These are phyloP conservation scores for Mycena galericulata DNA, from an alignment of 768 basidiomycete genomes.

Conservation along the genomic window DNA sequence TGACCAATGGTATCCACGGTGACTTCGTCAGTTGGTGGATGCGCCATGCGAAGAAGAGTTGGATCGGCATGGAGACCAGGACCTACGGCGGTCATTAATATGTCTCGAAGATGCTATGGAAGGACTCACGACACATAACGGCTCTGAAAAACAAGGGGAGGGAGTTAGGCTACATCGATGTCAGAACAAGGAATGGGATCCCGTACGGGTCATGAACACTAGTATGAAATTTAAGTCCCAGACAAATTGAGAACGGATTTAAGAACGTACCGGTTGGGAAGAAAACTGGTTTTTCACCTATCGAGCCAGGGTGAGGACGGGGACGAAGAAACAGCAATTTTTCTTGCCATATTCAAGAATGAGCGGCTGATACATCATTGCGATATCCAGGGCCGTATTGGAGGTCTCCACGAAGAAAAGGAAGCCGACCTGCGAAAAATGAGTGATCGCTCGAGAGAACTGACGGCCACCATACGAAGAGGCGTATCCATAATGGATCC, in stretches of 20 bases:
- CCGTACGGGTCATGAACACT: slow-evolving; percentile 44
- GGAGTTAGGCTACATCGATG: background rate
- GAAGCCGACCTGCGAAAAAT: slow-evolving; percentile 50
- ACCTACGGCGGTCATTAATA: slow-evolving; percentile 12
- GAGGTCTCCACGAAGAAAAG: slow-evolving; percentile 56
- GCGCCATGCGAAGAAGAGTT: slow-evolving; percentile 34
- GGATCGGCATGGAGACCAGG: slow-evolving; percentile 33
- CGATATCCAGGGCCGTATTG: slow-evolving; percentile 58
- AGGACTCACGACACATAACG: slow-evolving; percentile 41
- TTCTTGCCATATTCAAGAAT: slow-evolving; percentile 53
- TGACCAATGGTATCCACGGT: slow-evolving; percentile 14
- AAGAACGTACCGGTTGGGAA: slow-evolving; percentile 34
- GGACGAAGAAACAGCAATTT: background rate
- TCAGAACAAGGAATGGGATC: slow-evolving; percentile 10
- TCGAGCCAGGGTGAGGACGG: background rate
- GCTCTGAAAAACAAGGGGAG: slow-evolving; percentile 39
- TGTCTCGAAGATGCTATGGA: background rate
- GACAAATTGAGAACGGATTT: background rate
- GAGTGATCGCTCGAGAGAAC: background rate
- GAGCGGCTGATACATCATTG: slow-evolving; percentile 60
- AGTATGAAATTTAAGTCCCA: background rate
- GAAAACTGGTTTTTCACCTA: slow-evolving; percentile 12
- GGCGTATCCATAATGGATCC: slow-evolving; percentile 56
- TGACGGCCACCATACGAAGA: slow-evolving; percentile 45
- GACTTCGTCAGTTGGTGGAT: slow-evolving; percentile 29